Conservation (phyloP, 345 rosid species). For the Brassica incana region DNA sequence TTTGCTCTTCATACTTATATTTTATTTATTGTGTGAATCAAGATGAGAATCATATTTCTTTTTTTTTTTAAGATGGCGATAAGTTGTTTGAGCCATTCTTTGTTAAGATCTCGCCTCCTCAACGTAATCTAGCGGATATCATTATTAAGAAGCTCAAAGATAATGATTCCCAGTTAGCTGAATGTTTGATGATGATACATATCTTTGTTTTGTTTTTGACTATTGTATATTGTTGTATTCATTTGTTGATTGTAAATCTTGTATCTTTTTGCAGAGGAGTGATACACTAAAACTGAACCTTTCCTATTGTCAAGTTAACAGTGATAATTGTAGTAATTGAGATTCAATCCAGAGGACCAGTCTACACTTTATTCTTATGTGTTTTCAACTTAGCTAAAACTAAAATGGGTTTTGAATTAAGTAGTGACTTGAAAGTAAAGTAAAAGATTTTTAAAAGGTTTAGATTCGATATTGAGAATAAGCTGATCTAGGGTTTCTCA, state of each 20-base stretch:
- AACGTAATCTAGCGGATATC: conserved; percentile 73
- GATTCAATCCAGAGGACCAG: too few relatives aligned
- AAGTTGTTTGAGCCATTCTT: conserved; percentile 77
- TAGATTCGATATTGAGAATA: too few relatives aligned
- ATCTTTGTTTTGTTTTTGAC: background rate
- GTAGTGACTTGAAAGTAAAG: too few relatives aligned
- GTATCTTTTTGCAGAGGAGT: background rate
- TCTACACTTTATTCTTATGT: too few relatives aligned
- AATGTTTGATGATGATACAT: conserved; percentile 47
- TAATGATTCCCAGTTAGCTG: conserved; percentile 52
- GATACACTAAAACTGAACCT: too few relatives aligned
- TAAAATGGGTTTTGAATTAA: too few relatives aligned
- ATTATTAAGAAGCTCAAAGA: conserved; percentile 70
- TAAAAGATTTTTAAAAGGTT: too few relatives aligned
- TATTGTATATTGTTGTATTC: too few relatives aligned
- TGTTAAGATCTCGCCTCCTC: conserved; percentile 62
- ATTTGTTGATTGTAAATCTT: conserved; percentile 3
- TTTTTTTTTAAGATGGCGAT: conserved; percentile 56
- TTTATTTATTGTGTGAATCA: conserved; percentile 20
- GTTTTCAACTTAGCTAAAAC: too few relatives aligned
- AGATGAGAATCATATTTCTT: conserved; percentile 41
- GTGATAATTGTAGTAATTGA: too few relatives aligned
- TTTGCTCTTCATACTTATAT: background rate
- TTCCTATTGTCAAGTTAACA: too few relatives aligned
- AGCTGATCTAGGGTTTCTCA: too few relatives aligned